Percentiles rank a stretch among this genome's conserved stretches.
These are phyloP conservation scores for Leccinum boreale DNA, from an alignment of 768 basidiomycete genomes.

Conservation along the genomic window DNA sequence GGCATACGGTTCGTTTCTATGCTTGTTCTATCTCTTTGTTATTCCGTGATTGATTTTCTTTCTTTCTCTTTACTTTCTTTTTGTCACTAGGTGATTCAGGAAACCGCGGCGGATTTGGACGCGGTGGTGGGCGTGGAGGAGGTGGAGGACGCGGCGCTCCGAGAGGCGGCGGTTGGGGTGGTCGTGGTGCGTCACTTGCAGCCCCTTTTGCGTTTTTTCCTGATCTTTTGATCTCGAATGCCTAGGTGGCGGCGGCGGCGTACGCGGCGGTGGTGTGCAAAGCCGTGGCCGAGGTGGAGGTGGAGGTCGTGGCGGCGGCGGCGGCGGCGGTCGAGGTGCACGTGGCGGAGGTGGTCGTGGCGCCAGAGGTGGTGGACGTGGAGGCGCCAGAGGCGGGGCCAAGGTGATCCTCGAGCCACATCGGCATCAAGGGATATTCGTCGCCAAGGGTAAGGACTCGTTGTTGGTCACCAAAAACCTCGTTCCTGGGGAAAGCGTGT, in stretches of 20 bases:
- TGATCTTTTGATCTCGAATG: neutral
- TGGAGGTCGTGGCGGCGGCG: constrained; percentile 39
- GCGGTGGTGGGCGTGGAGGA: constrained; percentile 39
- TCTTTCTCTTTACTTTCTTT: neutral
- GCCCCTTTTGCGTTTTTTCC: neutral
- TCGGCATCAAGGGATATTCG: constrained; percentile 90
- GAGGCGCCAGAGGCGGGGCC: constrained; percentile 77
- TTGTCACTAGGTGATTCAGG: constrained; percentile 53
- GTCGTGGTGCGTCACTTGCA: constrained; percentile 30
- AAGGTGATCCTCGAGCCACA: constrained; percentile 95
- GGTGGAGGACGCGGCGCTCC: constrained; percentile 38
- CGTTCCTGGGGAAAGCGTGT: constrained; percentile 95
- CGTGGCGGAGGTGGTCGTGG: constrained; percentile 42
- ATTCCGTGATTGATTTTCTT: neutral
- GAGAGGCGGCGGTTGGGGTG: constrained; percentile 41
- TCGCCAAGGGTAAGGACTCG: constrained; percentile 96
- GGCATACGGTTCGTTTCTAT: constrained; percentile 34
- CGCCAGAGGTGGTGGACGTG: constrained; percentile 60
- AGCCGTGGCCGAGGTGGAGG: constrained; percentile 32
- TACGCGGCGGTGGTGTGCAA: constrained; percentile 28
- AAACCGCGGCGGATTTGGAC: constrained; percentile 69
- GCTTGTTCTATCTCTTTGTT: neutral
- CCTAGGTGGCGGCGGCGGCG: constrained; percentile 10
- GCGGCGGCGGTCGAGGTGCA: constrained; percentile 47
- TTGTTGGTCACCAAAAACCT: constrained; percentile 97